These are phyloP conservation scores for Dalbergia cochinchinensis DNA, from an alignment of 306 rosid genomes.

Conservation along the genomic window DNA sequence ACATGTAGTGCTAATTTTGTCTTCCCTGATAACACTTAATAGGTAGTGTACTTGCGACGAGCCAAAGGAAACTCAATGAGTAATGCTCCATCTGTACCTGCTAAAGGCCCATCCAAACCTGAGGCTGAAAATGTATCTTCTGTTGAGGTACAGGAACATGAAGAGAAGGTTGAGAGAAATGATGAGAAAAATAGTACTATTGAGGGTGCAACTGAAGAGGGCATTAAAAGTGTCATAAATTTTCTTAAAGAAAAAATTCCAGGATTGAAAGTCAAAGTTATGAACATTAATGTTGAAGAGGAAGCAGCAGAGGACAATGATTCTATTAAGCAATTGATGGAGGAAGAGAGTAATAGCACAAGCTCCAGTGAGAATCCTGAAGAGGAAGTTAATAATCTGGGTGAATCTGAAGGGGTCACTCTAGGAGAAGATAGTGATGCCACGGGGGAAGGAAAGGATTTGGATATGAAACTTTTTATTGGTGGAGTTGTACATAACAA, in stretches of 20 bases:
- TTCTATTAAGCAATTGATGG: slow-evolving; percentile 74
- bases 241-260: slow-evolving; percentile 97
- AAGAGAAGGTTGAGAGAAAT: slow-evolving; percentile 65
- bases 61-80: slow-evolving; percentile 70
- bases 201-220: slow-evolving; percentile 92
- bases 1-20: slow-evolving; percentile 37
- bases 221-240: slow-evolving; percentile 89
- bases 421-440: slow-evolving; percentile 66
- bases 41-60: slow-evolving; percentile 91
- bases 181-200: slow-evolving; percentile 74
- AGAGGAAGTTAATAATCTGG: slow-evolving; percentile 67
- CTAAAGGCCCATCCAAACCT: slow-evolving; percentile 65
- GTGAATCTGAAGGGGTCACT: slow-evolving; percentile 79
- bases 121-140: slow-evolving; percentile 66
- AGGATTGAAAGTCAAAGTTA: slow-evolving; percentile 88
- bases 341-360: slow-evolving; percentile 64
- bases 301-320: slow-evolving; percentile 71
- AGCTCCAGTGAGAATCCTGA: slow-evolving; percentile 69
- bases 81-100: slow-evolving; percentile 58
- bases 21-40: slow-evolving; percentile 44
- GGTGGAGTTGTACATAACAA: slow-evolving; percentile 90
- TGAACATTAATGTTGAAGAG: slow-evolving; percentile 72
- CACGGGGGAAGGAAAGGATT: slow-evolving; percentile 73
- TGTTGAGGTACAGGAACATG: slow-evolving; percentile 63
- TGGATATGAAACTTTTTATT: slow-evolving; percentile 87